Evolutionary conservation across 2,329 filamentous ascomycete species (phyloP), one percentile per base, ranked within the genome.

Genomic region (Cercospora nicotianae): DNA sequence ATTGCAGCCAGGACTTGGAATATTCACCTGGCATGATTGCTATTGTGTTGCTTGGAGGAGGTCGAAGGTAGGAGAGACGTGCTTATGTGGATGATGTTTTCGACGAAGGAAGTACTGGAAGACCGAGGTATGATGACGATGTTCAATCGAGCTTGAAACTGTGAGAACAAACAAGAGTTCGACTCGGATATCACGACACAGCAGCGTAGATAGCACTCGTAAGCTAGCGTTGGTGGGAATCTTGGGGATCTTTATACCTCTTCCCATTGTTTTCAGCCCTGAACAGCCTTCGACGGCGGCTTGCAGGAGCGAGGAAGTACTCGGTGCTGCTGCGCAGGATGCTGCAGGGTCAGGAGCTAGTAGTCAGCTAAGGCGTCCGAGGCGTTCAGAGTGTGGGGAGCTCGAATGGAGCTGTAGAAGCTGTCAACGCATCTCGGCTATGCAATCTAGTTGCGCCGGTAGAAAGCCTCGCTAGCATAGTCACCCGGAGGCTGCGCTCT

Each of bases 1-100:
- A 71, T 36, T 69, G 66, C 58, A 70, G 70, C 73, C 73, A 74
- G 48, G 69, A 72, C 64, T 69, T 36, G 3, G 70, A 69, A 63
- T 70, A 72, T 55, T 70, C 55, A n/a, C 66, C 64, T 12, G 64
- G 51, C 70, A 70, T 72, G 26, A 3, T 71, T 63, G 23, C 36
- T 63, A 16, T 28, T 16, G 23, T 30, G 28, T 23, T 59, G 30
- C 6, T 33, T 36, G 9, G 55, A 16, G n/a, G 5, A 16, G 0
- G 5, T 28, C 23, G 5, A 30, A 13, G 1, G 6, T 28, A 26
- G 5, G 12, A 3, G 23, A 28, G 12, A 28, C 1, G 36, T 42
- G 36, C 5, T 55, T 28, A 0, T 55, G 13, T 9, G 23, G 48
- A 3, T 1, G 5, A 13, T 55, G 12, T 28, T 3, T 55, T 23